Base-by-base conservation (phyloP, 2,329 filamentous ascomycete genomes). In the Fusarium coicis region DNA sequence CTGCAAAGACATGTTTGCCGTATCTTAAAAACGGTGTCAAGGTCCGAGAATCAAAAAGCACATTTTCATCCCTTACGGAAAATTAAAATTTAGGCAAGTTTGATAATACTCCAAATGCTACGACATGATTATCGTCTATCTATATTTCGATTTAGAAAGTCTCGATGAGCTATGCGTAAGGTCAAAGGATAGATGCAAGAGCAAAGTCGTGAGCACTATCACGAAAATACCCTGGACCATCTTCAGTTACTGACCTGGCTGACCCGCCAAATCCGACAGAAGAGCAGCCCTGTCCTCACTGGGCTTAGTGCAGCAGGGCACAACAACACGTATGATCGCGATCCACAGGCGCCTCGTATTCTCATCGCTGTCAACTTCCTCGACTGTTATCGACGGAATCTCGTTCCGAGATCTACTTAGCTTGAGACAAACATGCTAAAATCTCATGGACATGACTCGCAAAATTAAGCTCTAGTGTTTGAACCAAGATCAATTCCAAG, bases 341-440 rank as follows among this genome's bases (percentile, higher is more conserved):
- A 28, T 1, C 5, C 19, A 54, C 39, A 30, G 5, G 18, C 12
- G 36, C 36, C 36, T 40, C 15, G 15, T n/a, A 2, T 14, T 54
- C 7, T 4, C 14, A 18, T 54, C 36, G 23, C 18, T 40, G 0
- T 40, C 52, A 23, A 28, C 23, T 40, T 54, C 36, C 19, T 18
- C 5, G 12, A 10, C 2, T 7, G 2, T 39, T 11, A 14, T 30
- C 0, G 2, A 5, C 15, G 14, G 36, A 18, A 16, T 30, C 6
- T 30, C 3, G 8, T 0, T 1, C 26, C 44, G 44, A n/a, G 11
- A 4, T 19, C 0, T 6, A 4, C 12, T 28, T 7, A 19, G 4
- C 18, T 14, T 19, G 11, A 46, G 9, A 28, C 10, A 26, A 6
- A 14, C 1, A 46, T 14, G 18, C 9, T 1, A 1, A 19, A 7